Percentiles rank a stretch among this genome's conserved stretches.
phyloP scores from a whole-genome alignment of 352 stramenopile species.

The Pythium apleroticum region DNA sequence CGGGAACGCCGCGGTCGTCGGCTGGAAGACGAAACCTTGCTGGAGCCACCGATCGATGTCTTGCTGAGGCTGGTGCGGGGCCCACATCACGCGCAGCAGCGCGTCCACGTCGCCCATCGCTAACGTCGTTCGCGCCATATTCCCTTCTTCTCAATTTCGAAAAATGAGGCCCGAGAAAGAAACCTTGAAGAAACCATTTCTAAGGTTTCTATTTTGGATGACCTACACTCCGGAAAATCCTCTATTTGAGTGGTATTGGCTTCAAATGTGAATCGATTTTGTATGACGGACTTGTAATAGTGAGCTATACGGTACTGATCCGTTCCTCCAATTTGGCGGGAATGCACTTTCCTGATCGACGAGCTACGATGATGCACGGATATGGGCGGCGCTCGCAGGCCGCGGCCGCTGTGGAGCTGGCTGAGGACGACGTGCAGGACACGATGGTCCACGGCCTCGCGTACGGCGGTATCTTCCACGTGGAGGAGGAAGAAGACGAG shows the following conservation, averaged over 20 bases:
- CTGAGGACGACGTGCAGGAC: background rate
- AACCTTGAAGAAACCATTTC: background rate
- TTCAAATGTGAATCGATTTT: background rate
- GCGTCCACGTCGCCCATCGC: constrained; percentile 13
- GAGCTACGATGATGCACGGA: constrained; percentile 4
- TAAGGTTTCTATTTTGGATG: background rate
- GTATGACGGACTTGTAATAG: background rate
- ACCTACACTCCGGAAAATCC: background rate
- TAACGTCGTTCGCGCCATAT: constrained; percentile 5
- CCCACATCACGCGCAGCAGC: constrained; percentile 49
- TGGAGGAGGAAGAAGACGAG: constrained; percentile 29
- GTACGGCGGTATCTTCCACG: constrained; percentile 1
- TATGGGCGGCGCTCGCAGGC: background rate
- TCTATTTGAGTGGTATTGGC: background rate
- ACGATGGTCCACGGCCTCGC: background rate
- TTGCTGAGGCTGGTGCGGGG: constrained; percentile 20
- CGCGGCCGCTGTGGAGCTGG: background rate
- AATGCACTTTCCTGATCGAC: background rate
- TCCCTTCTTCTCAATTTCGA: background rate
- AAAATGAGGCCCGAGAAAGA: background rate
- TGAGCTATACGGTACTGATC: background rate
- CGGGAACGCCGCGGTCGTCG: constrained; percentile 32
- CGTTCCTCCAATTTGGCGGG: background rate
- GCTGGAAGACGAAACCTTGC: constrained; percentile 56
- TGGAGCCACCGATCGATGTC: constrained; percentile 55